Conservation (phyloP, 2,329 filamentous ascomycete genomes). For the Neoscytalidium dimidiatum region DNA sequence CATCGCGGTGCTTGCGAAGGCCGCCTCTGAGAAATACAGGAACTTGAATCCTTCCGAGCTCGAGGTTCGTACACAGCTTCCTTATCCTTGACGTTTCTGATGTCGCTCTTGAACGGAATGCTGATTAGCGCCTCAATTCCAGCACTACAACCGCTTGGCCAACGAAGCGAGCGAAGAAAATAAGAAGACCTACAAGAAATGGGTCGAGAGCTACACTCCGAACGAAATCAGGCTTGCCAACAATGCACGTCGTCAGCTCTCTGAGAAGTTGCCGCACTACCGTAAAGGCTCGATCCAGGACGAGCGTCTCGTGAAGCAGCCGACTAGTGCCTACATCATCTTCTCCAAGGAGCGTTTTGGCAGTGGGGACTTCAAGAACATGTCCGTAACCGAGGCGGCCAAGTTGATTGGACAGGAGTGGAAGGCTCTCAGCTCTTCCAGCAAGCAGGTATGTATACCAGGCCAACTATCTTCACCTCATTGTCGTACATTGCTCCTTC, state of each 20-base stretch:
- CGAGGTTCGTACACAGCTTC: conserved; percentile 31
- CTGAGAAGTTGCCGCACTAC: conserved; percentile 14
- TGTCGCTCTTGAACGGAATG: no score
- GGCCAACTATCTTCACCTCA: no score
- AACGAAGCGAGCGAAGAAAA: conserved; percentile 49
- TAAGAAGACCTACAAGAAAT: conserved; percentile 50
- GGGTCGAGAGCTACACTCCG: conserved; percentile 57
- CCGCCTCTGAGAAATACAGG: conserved; percentile 27
- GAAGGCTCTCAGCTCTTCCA: conserved; percentile 46
- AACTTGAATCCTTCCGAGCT: conserved; percentile 34
- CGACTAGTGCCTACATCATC: conserved; percentile 39
- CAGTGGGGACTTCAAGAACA: conserved; percentile 54
- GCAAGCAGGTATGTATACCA: conserved; percentile 54
- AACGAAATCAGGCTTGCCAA: conserved; percentile 63
- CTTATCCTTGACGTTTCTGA: no score
- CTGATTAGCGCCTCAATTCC: neutral
- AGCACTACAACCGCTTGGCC: conserved; percentile 58
- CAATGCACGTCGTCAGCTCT: conserved; percentile 51
- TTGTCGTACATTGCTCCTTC: neutral
- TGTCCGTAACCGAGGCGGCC: conserved; percentile 41
- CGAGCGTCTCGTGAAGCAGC: conserved; percentile 53
- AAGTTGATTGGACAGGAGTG: conserved; percentile 51
- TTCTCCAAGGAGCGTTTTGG: conserved; percentile 50
- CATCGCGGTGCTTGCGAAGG: conserved; percentile 4
- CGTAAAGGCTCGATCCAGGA: conserved; percentile 48